These are phyloP conservation scores for Sugiyamaella smithiae DNA, from an alignment of 805 yeast species.

Conservation along the genomic window DNA sequence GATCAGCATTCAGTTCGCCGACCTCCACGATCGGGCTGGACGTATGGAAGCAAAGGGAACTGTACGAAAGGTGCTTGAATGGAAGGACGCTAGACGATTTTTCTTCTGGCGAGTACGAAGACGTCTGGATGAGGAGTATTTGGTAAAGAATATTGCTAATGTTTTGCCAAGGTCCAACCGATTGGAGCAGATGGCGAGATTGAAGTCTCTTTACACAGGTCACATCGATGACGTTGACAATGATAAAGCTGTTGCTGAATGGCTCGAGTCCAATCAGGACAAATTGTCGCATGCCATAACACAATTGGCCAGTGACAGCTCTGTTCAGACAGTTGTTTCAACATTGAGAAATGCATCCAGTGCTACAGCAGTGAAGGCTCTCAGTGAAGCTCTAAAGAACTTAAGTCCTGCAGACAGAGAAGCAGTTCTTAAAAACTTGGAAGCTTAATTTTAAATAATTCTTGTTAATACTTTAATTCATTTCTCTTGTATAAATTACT, in stretches of 20 bases:
- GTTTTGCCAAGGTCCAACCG: constrained; percentile 59
- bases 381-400: constrained; percentile 32
- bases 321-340: constrained; percentile 24
- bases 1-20: constrained; percentile 94
- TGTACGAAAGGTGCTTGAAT: constrained; percentile 78
- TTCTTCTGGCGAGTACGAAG: constrained; percentile 99
- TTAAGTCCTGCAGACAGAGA: constrained; percentile 35
- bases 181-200: constrained; percentile 80
- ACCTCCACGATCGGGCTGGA: constrained; percentile 94
- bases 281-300: constrained; percentile 43
- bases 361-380: constrained; percentile 24
- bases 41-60: constrained; percentile 96
- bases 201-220: constrained; percentile 82
- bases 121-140: constrained; percentile 88
- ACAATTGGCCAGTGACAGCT: constrained; percentile 26
- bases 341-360: constrained; percentile 17
- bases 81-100: constrained; percentile 87
- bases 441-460: not conserved
- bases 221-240: constrained; percentile 61
- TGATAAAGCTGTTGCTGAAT: constrained; percentile 75
- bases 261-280: constrained; percentile 79
- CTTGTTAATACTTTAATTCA: not conserved
- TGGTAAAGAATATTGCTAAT: constrained; percentile 68
- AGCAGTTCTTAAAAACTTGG: constrained; percentile 28
- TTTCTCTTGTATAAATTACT: not conserved